Percentiles rank a stretch among this genome's conserved stretches.
Conservation (phyloP, 2,329 filamentous ascomycete genomes). For the Nemania bipapillata region DNA sequence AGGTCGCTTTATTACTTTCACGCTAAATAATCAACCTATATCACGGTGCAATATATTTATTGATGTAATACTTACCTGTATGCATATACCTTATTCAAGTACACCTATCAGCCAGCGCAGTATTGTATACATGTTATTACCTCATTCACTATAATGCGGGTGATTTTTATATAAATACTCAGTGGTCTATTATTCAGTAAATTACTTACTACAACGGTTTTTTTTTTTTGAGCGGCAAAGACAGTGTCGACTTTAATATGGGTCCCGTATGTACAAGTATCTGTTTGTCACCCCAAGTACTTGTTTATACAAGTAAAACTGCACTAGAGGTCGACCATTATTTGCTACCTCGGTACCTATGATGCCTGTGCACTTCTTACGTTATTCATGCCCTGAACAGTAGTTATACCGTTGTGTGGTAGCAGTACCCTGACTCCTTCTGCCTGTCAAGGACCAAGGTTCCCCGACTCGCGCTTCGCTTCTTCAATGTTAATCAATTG, state of each 20-base stretch:
- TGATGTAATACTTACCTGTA: neutral
- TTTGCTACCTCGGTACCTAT: constrained; percentile 14
- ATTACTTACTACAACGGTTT: constrained; percentile 23
- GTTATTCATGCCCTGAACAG: constrained; percentile 13
- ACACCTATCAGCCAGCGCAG: neutral
- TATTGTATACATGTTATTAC: constrained; percentile 8
- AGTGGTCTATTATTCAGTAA: constrained; percentile 29
- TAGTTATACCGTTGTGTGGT: constrained; percentile 14
- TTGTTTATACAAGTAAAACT: constrained; percentile 5
- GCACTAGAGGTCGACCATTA: constrained; percentile 6
- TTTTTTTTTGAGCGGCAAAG: neutral
- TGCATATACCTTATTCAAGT: too few species aligned
- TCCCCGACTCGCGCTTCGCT: constrained; percentile 39
- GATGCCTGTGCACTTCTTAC: constrained; percentile 6
- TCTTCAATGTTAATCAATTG: constrained; percentile 35
- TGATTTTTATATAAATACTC: too few species aligned
- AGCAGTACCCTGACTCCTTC: constrained; percentile 35
- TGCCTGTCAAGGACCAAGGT: constrained; percentile 33
- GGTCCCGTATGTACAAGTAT: constrained; percentile 15
- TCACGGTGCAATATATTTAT: neutral
- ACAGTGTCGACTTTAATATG: constrained; percentile 1
- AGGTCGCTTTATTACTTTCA: neutral
- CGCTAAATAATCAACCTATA: neutral
- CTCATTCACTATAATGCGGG: neutral
- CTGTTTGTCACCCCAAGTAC: neutral